Conservation (phyloP, 1,284 basidiomycete genomes). For the Sutorius eximius region DNA sequence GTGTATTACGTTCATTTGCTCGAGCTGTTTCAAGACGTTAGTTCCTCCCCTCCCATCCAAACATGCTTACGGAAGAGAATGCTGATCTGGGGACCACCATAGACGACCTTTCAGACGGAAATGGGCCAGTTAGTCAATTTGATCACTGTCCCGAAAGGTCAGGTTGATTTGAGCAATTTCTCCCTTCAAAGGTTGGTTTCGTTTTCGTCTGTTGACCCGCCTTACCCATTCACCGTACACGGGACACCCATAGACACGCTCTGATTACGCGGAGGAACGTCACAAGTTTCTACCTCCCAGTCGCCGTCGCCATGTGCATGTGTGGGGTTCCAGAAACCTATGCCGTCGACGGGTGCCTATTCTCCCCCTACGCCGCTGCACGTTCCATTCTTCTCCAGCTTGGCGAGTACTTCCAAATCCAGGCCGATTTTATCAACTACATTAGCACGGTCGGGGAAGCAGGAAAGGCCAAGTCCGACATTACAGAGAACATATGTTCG, state of each 20-base stretch:
- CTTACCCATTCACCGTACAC: not conserved
- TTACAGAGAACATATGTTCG: conserved; percentile 95
- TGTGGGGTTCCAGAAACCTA: conserved; percentile 63
- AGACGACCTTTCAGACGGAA: conserved; percentile 91
- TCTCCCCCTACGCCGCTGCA: conserved; percentile 76
- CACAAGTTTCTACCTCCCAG: conserved; percentile 96
- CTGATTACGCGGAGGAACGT: conserved; percentile 96
- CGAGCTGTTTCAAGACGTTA: conserved; percentile 86
- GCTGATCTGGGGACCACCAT: not conserved
- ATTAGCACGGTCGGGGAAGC: conserved; percentile 73
- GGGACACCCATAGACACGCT: conserved; percentile 60
- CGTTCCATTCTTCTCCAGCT: conserved; percentile 86
- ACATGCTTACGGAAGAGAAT: not conserved
- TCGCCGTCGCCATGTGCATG: conserved; percentile 88
- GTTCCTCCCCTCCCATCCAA: conserved; percentile 16
- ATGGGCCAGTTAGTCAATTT: conserved; percentile 94
- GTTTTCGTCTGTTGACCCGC: not conserved
- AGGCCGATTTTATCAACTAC: conserved; percentile 96
- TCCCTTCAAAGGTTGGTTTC: conserved; percentile 68
- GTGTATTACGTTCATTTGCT: conserved; percentile 85
- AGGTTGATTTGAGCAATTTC: conserved; percentile 87
- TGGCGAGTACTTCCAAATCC: conserved; percentile 97
- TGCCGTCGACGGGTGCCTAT: conserved; percentile 31
- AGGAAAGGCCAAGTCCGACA: conserved; percentile 90
- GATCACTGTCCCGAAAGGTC: conserved; percentile 89